Conservation (phyloP, 139 green algal genomes). For the Picochlorum sp. region DNA sequence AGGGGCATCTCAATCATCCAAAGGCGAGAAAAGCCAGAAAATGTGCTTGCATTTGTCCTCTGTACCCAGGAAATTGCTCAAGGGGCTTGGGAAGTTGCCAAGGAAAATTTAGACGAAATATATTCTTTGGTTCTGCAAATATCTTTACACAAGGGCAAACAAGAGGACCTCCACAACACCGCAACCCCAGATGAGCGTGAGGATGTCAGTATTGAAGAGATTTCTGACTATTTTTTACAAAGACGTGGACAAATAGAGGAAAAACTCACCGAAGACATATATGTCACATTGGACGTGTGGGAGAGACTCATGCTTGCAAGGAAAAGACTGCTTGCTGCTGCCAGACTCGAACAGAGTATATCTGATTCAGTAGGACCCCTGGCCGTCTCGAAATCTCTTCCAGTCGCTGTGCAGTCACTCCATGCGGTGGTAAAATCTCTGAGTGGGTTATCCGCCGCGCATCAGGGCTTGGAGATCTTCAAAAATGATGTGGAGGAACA, state of each 20-base stretch:
- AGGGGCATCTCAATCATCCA: constrained; percentile 54
- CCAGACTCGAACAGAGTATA: constrained; percentile 39
- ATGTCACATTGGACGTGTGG: neutral
- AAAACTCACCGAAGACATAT: neutral
- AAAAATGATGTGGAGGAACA: constrained; percentile 16
- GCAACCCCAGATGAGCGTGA: neutral
- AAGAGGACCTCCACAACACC: neutral
- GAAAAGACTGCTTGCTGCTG: constrained; percentile 20
- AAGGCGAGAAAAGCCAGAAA: constrained; percentile 37
- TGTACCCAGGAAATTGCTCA: constrained; percentile 24
- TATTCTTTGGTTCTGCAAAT: neutral
- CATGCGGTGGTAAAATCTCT: constrained; percentile 24
- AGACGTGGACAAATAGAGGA: neutral
- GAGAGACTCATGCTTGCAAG: neutral
- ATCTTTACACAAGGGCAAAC: neutral
- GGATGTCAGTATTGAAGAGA: constrained; percentile 13
- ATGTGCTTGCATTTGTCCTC: constrained; percentile 48
- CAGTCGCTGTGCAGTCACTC: constrained; percentile 39
- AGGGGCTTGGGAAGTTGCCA: constrained; percentile 22
- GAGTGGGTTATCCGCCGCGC: too few species aligned
- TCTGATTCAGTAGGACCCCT: constrained; percentile 46
- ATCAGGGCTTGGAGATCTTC: too few species aligned
- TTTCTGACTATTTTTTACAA: constrained; percentile 25
- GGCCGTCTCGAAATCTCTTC: constrained; percentile 39
- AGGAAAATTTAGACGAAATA: constrained; percentile 2